Base-by-base conservation (phyloP, 345 rosid genomes). In the Linum tenue region DNA sequence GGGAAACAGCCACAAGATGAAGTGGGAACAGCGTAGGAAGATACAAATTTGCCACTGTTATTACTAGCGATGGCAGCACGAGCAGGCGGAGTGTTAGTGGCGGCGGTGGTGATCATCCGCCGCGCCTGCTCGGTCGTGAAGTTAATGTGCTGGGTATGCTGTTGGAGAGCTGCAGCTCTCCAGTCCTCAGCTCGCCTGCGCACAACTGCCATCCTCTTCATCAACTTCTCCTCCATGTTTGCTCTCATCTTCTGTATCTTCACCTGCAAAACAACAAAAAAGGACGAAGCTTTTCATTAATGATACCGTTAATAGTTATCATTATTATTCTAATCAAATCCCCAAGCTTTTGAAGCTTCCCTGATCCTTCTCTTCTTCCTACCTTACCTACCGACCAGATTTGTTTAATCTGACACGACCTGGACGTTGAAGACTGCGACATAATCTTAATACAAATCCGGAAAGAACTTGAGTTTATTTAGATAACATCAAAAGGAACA, bases 231-330 rank as follows among this genome's bases (percentile, higher is more conserved):
- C 65, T 92, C 98, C 3, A 86, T 63, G 68, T 80, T 84, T 37
- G 98, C 85, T 75, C 92, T 90, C 98, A 90, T 88, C 78, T 77
- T 90, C 38, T 88, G 91, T 65, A 90, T 90, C 80, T 88, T 92
- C 76, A 90, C 87, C 98, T 92, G 70, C 16, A 59, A 70, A 57
- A 22, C 31, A 22, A 22, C 31, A 22, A 22, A 22, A 22, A 22
- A 22, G 31, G 31, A 22, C 31, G 31, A 22, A 22, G 31, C 31
- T 22, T 22, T 22, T 22, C 31, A 22, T 22, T 22, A 22, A 22
- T 22, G 31, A 22, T 56, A n/a, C 59, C 59, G 16, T n/a, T 10
- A n/a, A 56, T 16, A 56, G 17, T 5, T 55, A 55, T 1, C 11
- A 55, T 7, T 1, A 1, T 17, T 1, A 55, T 7, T 5, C 4